Percentiles rank a stretch among this genome's conserved stretches.
These are phyloP conservation scores for Backusella macrospora DNA, from an alignment of 192 early-diverging fungal genomes.

Conservation along the genomic window DNA sequence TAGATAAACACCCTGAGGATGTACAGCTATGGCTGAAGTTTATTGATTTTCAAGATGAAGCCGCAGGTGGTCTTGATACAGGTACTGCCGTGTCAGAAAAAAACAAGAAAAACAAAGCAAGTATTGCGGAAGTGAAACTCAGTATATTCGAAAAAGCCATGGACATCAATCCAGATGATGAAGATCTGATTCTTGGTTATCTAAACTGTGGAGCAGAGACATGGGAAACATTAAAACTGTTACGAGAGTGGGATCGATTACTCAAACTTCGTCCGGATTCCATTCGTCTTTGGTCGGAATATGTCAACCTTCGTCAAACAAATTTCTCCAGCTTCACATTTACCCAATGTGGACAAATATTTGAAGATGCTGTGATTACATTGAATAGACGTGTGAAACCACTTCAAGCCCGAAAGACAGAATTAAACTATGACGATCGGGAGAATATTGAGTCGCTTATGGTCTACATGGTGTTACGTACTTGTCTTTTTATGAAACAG, in stretches of 20 bases:
- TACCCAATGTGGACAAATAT: slow-evolving; percentile 45
- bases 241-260: slow-evolving; percentile 58
- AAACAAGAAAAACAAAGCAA: slow-evolving; percentile 34
- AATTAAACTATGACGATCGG: slow-evolving; percentile 25
- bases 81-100: slow-evolving; percentile 25
- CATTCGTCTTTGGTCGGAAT: slow-evolving; percentile 57
- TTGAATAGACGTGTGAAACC: background rate
- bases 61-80: slow-evolving; percentile 24
- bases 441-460: slow-evolving; percentile 50
- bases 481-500: slow-evolving; percentile 56
- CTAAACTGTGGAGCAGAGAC: slow-evolving; percentile 48
- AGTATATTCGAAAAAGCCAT: slow-evolving; percentile 61
- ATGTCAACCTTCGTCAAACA: slow-evolving; percentile 58
- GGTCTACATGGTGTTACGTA: slow-evolving; percentile 51
- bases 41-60: slow-evolving; percentile 56
- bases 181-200: slow-evolving; percentile 47
- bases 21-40: slow-evolving; percentile 52
- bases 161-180: slow-evolving; percentile 49
- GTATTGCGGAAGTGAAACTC: slow-evolving; percentile 53
- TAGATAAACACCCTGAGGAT: slow-evolving; percentile 48
- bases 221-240: slow-evolving; percentile 46
- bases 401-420: background rate
- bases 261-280: slow-evolving; percentile 40
- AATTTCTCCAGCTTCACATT: slow-evolving; percentile 56
- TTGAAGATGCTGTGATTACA: slow-evolving; percentile 45